A percentile compares a stretch with the other conserved stretches of the same genome.
Conservation (phyloP, 2,329 filamentous ascomycete species). For the Lizonia empirigonia region DNA sequence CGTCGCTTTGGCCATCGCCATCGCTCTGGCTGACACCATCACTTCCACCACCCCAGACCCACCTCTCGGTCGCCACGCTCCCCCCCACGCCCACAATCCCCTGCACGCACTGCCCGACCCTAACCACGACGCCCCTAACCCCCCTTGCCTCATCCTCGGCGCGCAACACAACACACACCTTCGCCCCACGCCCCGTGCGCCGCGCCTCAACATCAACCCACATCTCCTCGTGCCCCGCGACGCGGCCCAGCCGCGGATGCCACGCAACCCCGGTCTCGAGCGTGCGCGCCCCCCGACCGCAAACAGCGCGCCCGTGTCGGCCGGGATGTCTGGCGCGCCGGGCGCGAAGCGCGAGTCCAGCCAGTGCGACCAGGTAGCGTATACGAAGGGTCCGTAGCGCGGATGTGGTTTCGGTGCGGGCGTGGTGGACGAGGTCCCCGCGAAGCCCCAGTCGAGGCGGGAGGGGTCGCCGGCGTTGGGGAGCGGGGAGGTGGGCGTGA, state of each 20-base stretch:
- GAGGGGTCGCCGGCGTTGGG: conserved; percentile 37
- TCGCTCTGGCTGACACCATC: not conserved
- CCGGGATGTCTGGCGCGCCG: conserved; percentile 38
- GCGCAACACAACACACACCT: conserved; percentile 50
- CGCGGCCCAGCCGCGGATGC: conserved; percentile 59
- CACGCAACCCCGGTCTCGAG: conserved; percentile 65
- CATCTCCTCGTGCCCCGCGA: conserved; percentile 68
- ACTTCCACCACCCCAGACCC: too few relatives aligned
- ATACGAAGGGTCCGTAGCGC: not conserved
- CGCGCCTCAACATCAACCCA: conserved; percentile 60
- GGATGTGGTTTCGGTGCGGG: not conserved
- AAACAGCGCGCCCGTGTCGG: conserved; percentile 65
- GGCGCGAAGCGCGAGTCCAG: conserved; percentile 59
- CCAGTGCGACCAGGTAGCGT: conserved; percentile 62
- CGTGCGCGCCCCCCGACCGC: conserved; percentile 33
- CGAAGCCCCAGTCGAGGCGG: conserved; percentile 69
- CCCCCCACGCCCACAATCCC: conserved; percentile 59
- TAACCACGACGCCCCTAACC: conserved; percentile 58
- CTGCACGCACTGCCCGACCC: conserved; percentile 62
- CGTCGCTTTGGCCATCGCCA: not conserved
- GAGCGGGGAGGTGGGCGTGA: conserved; percentile 41
- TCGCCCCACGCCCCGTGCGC: conserved; percentile 19
- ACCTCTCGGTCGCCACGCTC: conserved; percentile 59
- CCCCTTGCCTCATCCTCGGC: conserved; percentile 42
- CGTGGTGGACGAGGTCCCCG: conserved; percentile 54